Evolutionary conservation across 2,329 filamentous ascomycete species (phyloP), one percentile per base, ranked within the genome.

Genomic region (Monosporascus sp.): DNA sequence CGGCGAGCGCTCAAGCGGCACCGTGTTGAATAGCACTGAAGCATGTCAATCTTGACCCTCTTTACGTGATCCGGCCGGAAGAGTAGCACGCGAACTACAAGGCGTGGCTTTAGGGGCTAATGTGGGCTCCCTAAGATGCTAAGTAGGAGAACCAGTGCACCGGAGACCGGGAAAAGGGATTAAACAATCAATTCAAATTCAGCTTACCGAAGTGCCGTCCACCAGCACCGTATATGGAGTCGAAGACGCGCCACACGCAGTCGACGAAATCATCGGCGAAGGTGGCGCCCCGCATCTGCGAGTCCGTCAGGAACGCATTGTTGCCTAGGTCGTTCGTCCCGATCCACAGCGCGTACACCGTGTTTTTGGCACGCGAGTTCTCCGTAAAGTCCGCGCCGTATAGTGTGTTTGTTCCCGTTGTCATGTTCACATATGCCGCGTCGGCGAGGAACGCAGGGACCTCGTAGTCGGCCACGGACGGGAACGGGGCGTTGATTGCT

Each of bases 251-350:
- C 73, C 85, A 91, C 2, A 90, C 74, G 64, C 88, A 91, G 63
- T 85, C 78, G 1, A 77, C 73, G 19, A 90, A 74, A 64, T 88
- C 91, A 63, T 85, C 78, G 1, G 77, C 73, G 22, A 65, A 53
- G 6, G 91, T 76, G 2, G 80, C 85, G 24, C 82, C 84, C 0
- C 72, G 61, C 5, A 78, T 68, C 65, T 90, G 85, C 24, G 75
- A 76, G 64, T 90, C 86, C 5, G 78, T 82, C 35, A 92, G 67
- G 64, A 91, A 87, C 8, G 79, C 86, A 50, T 76, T 70, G 53
- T 74, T 76, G 22, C 88, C 88, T 9, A 93, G 73, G 63, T 94
- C 89, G 65, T 93, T 93, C 24, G 88, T 91, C 3, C 89, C 89
- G 61, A 92, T 91, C 87, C 87, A 92, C 49, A 92, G 79, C 1